phyloP scores from a whole-genome alignment of 306 rosid genomes.

The Cotoneaster glaucophyllus region DNA sequence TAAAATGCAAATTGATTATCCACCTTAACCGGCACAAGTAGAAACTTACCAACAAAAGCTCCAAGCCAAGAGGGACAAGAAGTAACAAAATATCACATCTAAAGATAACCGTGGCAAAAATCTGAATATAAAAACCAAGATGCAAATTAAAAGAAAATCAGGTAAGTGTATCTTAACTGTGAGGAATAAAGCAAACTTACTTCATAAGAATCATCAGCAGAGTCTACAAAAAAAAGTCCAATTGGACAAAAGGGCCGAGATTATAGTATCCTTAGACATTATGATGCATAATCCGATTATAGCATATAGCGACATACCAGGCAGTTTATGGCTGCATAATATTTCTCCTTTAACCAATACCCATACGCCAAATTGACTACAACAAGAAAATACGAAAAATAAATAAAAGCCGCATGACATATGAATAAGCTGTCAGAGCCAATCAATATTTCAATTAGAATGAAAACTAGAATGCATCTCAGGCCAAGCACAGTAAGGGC shows the following conservation, averaged over 20 bases:
- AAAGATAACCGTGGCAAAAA: slow-evolving; percentile 69
- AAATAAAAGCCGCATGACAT: background rate
- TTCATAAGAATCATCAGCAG: background rate
- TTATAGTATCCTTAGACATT: background rate
- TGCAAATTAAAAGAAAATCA: background rate
- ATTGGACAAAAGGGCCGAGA: background rate
- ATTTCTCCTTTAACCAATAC: slow-evolving; percentile 63
- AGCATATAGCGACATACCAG: slow-evolving; percentile 43
- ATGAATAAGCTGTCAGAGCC: background rate
- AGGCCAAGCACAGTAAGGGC: background rate
- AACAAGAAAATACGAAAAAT: slow-evolving; percentile 6
- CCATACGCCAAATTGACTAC: slow-evolving; percentile 90
- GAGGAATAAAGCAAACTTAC: background rate
- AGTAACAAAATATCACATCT: slow-evolving; percentile 89
- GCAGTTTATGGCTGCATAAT: slow-evolving; percentile 65
- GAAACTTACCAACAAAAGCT: slow-evolving; percentile 66
- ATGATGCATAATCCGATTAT: slow-evolving; percentile 14
- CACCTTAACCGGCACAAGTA: slow-evolving; percentile 2
- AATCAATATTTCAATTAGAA: background rate
- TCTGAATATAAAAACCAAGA: slow-evolving; percentile 40
- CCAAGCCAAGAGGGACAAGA: slow-evolving; percentile 74
- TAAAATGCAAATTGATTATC: background rate
- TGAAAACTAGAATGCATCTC: background rate
- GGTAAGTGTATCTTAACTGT: too few relatives aligned
- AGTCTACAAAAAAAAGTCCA: background rate